Evolutionary conservation across 2,329 filamentous ascomycete genomes (phyloP).

Genomic region (Aspergillus sp.): DNA sequence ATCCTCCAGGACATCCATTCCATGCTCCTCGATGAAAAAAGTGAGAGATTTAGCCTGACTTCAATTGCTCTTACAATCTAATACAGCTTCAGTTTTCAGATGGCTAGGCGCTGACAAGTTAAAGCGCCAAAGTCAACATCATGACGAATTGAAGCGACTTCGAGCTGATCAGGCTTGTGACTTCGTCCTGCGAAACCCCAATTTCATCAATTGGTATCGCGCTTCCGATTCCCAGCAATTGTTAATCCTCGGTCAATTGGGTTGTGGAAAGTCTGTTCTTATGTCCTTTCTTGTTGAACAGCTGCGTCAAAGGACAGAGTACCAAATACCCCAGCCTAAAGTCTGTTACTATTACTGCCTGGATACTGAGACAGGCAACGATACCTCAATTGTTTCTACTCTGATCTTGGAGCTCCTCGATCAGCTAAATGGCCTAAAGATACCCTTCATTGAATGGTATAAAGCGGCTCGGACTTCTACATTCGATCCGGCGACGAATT

Average conservation of each 20-base stretch:
- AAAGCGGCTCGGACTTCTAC: conserved; percentile 6
- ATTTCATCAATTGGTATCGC: conserved; percentile 9
- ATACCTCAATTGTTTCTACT: conserved; percentile 8
- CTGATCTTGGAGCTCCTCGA: conserved; percentile 11
- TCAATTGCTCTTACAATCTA: conserved; percentile 2
- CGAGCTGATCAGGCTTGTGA: conserved; percentile 10
- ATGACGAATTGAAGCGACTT: conserved; percentile 6
- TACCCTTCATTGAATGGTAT: conserved; percentile 10
- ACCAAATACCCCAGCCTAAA: conserved; percentile 11
- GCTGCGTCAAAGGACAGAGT: conserved; percentile 7
- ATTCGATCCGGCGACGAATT: conserved; percentile 7
- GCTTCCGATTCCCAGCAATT: conserved; percentile 7
- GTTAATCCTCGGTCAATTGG: conserved; percentile 10
- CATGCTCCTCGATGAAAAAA: conserved; percentile 17
- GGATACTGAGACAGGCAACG: conserved; percentile 14
- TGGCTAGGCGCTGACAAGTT: conserved; percentile 10
- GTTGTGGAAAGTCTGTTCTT: conserved; percentile 11
- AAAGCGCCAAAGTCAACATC: conserved; percentile 6
- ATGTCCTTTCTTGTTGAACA: conserved; percentile 11
- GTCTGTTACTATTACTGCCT: conserved; percentile 22
- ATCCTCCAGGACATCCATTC: conserved; percentile 15
- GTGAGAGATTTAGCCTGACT: conserved; percentile 10
- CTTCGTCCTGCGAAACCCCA: conserved; percentile 7
- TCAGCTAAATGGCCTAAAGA: conserved; percentile 11
- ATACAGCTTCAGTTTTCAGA: conserved; percentile 6